A percentile compares a stretch with the other conserved stretches of the same genome.
Evolutionary conservation across 108 stramenopile species (phyloP).

Genomic region (Fragilaria crotonensis): DNA sequence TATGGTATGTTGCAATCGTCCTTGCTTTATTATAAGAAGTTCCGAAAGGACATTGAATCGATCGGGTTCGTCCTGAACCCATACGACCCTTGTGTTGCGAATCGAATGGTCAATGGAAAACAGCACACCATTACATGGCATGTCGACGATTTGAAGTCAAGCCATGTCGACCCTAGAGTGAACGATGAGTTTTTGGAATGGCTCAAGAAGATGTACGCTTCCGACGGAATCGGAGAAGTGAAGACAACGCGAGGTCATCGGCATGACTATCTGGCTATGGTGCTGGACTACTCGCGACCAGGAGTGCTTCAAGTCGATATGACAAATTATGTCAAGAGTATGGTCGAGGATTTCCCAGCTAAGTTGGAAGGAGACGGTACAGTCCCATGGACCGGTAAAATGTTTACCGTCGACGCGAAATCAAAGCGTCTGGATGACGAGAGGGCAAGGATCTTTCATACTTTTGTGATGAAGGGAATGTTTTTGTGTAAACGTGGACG

Average conservation of each 20-base stretch:
- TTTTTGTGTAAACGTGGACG: slow-evolving; percentile 15
- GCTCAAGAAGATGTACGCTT: no score
- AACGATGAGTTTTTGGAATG: slow-evolving; percentile 9
- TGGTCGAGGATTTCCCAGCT: no score
- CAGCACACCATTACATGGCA: slow-evolving; percentile 28
- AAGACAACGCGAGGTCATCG: slow-evolving; percentile 4
- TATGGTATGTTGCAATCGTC: slow-evolving; percentile 22
- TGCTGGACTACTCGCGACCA: neutral
- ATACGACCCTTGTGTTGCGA: slow-evolving; percentile 31
- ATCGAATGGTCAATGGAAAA: no score
- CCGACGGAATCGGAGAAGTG: slow-evolving; percentile 3
- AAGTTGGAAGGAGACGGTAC: no score
- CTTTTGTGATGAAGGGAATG: slow-evolving; percentile 15
- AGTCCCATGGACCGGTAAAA: slow-evolving; percentile 1
- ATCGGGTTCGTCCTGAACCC: slow-evolving; percentile 25
- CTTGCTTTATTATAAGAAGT: slow-evolving; percentile 21
- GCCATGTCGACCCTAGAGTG: slow-evolving; percentile 13
- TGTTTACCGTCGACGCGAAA: slow-evolving; percentile 12
- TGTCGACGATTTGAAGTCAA: slow-evolving; percentile 27
- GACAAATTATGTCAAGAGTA: slow-evolving; percentile 2
- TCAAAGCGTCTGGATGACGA: slow-evolving; percentile 5
- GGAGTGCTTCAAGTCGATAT: slow-evolving; percentile 5
- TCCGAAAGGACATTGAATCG: slow-evolving; percentile 4
- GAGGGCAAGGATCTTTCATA: slow-evolving; percentile 1
- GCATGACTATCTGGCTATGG: no score